Percentiles rank a stretch among this genome's conserved stretches.
phyloP scores from a whole-genome alignment of 192 early-diverging fungal genomes.

The Dissophora globulifera region DNA sequence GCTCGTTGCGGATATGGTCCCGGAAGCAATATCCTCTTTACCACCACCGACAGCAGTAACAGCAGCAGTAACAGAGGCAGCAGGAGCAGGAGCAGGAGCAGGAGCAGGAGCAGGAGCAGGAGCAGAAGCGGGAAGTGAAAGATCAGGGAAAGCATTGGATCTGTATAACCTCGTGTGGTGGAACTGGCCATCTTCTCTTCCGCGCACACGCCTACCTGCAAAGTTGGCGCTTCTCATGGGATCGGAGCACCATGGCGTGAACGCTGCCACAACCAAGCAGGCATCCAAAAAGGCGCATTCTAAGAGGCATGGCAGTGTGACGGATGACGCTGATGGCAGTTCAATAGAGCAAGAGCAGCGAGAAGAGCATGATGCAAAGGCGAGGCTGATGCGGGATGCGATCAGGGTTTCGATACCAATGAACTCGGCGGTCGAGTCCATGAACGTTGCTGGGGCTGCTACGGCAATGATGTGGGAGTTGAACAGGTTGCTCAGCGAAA shows the following conservation, averaged over 20 bases:
- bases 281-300: neutral
- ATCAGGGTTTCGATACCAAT: conserved; percentile 61
- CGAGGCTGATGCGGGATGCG: conserved; percentile 18
- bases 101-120: too few relatives aligned
- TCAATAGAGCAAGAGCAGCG: neutral
- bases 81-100: neutral
- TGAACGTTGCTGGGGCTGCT: conserved; percentile 58
- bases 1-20: conserved; percentile 60
- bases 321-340: too few relatives aligned
- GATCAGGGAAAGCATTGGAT: neutral
- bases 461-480: conserved; percentile 60
- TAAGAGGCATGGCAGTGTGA: too few relatives aligned
- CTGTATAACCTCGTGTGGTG: conserved; percentile 32
- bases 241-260: conserved; percentile 59
- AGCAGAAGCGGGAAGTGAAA: neutral
- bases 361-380: conserved; percentile 25
- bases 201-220: conserved; percentile 26
- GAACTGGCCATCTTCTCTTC: conserved; percentile 38
- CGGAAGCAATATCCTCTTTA: conserved; percentile 1
- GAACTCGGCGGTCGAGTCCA: conserved; percentile 53
- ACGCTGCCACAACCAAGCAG: neutral
- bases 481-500: conserved; percentile 23
- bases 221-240: conserved; percentile 55
- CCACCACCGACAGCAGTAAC: too few relatives aligned
- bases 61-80: neutral